These are phyloP conservation scores for Melanomma pulvis-pyrius DNA, from an alignment of 495 filamentous ascomycete species.

Conservation along the genomic window DNA sequence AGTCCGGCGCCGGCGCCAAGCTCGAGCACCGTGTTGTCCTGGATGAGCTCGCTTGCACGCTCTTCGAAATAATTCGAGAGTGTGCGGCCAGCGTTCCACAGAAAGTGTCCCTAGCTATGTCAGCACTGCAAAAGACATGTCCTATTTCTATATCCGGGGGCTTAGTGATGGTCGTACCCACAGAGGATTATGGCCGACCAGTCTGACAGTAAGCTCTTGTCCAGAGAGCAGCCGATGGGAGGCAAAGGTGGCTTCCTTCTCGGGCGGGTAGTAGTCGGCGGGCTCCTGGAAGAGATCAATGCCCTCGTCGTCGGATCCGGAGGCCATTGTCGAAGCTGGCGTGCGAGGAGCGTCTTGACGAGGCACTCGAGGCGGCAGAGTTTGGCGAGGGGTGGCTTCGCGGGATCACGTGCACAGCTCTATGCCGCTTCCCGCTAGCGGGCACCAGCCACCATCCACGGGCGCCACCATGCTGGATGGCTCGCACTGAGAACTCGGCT, in stretches of 20 bases:
- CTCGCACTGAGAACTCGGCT: too few relatives aligned
- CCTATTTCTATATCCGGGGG: background rate
- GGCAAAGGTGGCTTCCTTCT: slow-evolving; percentile 68
- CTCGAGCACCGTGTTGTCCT: slow-evolving; percentile 72
- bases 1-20: slow-evolving; percentile 88
- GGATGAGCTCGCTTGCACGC: slow-evolving; percentile 57
- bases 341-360: too few relatives aligned
- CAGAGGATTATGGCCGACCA: slow-evolving; percentile 87
- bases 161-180: slow-evolving; percentile 59
- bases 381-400: background rate
- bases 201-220: slow-evolving; percentile 67
- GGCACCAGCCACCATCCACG: too few relatives aligned
- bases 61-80: slow-evolving; percentile 77
- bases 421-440: background rate
- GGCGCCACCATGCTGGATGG: too few relatives aligned
- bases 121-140: slow-evolving; percentile 17
- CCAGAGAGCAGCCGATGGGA: slow-evolving; percentile 70
- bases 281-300: slow-evolving; percentile 76
- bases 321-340: slow-evolving; percentile 8
- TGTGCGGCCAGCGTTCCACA: slow-evolving; percentile 85
- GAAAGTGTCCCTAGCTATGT: slow-evolving; percentile 68
- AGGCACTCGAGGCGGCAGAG: background rate
- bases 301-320: slow-evolving; percentile 45
- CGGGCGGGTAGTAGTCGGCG: slow-evolving; percentile 71
- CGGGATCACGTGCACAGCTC: background rate